Evolutionary conservation across 176 grass and related monocot genomes (phyloP).

Genomic region (bread wheat (Triticum aestivum)): DNA sequence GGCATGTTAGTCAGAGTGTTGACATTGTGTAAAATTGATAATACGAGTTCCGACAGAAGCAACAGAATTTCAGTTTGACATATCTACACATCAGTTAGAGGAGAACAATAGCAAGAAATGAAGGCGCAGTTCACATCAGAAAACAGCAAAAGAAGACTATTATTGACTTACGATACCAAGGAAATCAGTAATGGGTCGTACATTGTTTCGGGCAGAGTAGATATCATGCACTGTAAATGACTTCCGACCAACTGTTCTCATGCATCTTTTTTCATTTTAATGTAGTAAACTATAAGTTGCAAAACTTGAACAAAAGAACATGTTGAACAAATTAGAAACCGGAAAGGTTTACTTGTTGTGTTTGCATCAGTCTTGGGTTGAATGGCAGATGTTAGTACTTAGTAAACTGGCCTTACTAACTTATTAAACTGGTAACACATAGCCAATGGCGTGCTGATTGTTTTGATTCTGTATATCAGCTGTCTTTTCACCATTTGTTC

Average conservation of each 20-base stretch:
- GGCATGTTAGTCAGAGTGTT: not conserved
- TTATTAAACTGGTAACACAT: not conserved
- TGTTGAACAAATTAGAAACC: conserved; percentile 8
- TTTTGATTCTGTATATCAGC: no score
- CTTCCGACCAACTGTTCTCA: not conserved
- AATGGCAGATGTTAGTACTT: not conserved
- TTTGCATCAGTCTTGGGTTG: not conserved
- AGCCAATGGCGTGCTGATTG: not conserved
- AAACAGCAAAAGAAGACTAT: not conserved
- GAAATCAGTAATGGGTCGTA: not conserved
- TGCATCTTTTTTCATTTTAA: not conserved
- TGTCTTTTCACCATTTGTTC: not conserved
- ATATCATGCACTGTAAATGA: not conserved
- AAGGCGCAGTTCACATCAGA: not conserved
- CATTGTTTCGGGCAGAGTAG: not conserved
- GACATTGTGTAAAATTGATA: not conserved
- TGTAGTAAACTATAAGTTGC: not conserved
- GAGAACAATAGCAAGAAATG: not conserved
- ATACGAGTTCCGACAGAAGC: not conserved
- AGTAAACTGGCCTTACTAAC: not conserved
- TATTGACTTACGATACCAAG: not conserved
- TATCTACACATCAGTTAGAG: not conserved
- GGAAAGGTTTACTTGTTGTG: not conserved
- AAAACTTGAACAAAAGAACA: not conserved
- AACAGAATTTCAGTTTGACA: not conserved